These are phyloP conservation scores for Leishmania tarentolae DNA, from an alignment of 208 protist species.

Conservation along the genomic window DNA sequence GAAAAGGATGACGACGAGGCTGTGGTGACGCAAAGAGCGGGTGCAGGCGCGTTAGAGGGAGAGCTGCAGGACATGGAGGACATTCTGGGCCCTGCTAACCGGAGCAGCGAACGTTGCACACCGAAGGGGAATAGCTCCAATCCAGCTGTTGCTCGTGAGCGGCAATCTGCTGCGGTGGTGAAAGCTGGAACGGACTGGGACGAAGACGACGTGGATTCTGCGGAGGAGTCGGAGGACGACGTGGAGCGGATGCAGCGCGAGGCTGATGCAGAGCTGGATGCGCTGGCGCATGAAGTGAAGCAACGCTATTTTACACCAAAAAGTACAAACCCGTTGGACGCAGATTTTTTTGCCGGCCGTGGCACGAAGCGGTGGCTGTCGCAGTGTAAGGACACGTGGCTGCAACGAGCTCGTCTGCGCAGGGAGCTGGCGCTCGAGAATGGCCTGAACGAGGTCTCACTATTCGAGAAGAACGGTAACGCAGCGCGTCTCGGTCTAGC, in stretches of 20 bases:
- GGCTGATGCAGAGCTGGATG: slow-evolving; percentile 52
- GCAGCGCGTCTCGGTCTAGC: background rate
- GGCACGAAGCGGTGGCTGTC: slow-evolving; percentile 55
- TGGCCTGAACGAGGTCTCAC: slow-evolving; percentile 13
- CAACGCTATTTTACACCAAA: slow-evolving; percentile 75
- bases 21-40: background rate
- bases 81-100: slow-evolving; percentile 21
- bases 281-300: slow-evolving; percentile 39
- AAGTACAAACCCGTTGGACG: slow-evolving; percentile 61
- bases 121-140: background rate
- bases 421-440: slow-evolving; percentile 58
- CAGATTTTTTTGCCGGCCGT: slow-evolving; percentile 63
- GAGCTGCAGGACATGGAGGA: slow-evolving; percentile 65
- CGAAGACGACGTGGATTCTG: slow-evolving; percentile 30
- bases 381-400: slow-evolving; percentile 61
- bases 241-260: slow-evolving; percentile 48
- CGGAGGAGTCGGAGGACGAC: slow-evolving; percentile 53
- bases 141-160: background rate
- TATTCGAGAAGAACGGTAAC: background rate
- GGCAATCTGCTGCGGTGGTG: background rate
- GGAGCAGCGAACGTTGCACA: background rate
- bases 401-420: slow-evolving; percentile 76
- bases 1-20: background rate
- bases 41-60: background rate
- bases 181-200: slow-evolving; percentile 36